phyloP scores from a whole-genome alignment of 306 rosid species.

The Crotalaria pallida region DNA sequence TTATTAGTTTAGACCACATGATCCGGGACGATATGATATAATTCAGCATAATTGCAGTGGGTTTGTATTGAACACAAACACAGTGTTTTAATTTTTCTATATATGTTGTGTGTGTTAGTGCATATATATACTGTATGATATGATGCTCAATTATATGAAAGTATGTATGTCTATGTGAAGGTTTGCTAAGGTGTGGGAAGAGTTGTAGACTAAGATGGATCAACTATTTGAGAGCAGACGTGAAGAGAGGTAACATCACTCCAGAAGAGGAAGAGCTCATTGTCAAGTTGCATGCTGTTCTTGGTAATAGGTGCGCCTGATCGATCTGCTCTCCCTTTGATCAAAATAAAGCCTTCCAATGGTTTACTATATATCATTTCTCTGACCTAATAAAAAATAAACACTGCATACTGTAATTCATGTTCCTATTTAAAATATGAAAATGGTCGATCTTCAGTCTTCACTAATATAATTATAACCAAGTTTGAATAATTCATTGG shows the following conservation, averaged over 20 bases:
- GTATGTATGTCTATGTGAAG: constrained; percentile 14
- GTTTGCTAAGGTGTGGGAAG: constrained; percentile 73
- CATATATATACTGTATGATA: not conserved
- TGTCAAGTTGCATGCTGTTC: constrained; percentile 58
- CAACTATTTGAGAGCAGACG: constrained; percentile 68
- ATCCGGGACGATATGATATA: no score
- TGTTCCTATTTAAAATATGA: not conserved
- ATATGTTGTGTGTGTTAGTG: no score
- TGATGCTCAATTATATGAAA: not conserved
- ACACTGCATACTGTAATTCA: no score
- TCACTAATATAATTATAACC: no score
- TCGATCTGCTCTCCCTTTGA: not conserved
- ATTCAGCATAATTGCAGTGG: no score
- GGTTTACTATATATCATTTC: not conserved
- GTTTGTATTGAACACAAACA: no score
- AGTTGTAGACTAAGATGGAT: constrained; percentile 89
- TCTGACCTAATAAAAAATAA: no score
- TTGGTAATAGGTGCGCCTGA: constrained; percentile 61
- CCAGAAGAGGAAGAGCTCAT: constrained; percentile 73
- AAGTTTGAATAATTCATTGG: not conserved
- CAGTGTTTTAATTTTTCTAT: no score
- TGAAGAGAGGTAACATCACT: constrained; percentile 89
- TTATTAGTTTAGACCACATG: no score
- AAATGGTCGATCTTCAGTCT: not conserved
- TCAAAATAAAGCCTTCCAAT: not conserved